Conservation (phyloP, 331 rosid genomes). For the Saraca asoca region DNA sequence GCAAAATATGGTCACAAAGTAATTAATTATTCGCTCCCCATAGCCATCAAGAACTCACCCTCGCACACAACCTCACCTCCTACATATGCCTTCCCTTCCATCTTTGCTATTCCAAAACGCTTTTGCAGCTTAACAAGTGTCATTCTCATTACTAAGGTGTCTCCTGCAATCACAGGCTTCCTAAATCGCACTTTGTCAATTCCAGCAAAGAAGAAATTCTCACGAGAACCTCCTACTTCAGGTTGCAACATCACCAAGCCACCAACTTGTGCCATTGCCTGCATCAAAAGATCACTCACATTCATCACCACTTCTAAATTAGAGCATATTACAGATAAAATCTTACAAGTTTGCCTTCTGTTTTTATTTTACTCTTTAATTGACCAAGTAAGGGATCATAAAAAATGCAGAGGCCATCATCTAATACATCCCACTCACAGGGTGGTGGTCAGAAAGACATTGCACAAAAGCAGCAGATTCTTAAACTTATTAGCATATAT, state of each 20-base stretch:
- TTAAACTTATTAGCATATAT: background rate
- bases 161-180: conserved; percentile 85
- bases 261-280: conserved; percentile 96
- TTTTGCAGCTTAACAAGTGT: conserved; percentile 71
- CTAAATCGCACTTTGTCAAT: conserved; percentile 83
- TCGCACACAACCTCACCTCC: conserved; percentile 92
- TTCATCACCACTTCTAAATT: conserved; percentile 9
- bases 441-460: background rate
- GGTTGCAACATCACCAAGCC: conserved; percentile 85
- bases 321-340: background rate
- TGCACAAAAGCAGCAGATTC: background rate
- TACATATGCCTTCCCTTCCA: conserved; percentile 85
- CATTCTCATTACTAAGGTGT: conserved; percentile 86
- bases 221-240: conserved; percentile 74
- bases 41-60: conserved; percentile 81
- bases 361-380: background rate
- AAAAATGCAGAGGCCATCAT: background rate
- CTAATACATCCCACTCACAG: background rate
- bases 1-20: too few relatives aligned
- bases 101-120: conserved; percentile 77
- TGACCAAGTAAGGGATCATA: conserved; percentile 16
- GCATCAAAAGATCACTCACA: conserved; percentile 26
- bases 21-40: conserved; percentile 41
- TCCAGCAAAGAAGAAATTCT: conserved; percentile 76
- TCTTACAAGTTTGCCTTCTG: too few relatives aligned